phyloP scores from a whole-genome alignment of 495 filamentous ascomycete species.

The Lineolata rhizophorae region DNA sequence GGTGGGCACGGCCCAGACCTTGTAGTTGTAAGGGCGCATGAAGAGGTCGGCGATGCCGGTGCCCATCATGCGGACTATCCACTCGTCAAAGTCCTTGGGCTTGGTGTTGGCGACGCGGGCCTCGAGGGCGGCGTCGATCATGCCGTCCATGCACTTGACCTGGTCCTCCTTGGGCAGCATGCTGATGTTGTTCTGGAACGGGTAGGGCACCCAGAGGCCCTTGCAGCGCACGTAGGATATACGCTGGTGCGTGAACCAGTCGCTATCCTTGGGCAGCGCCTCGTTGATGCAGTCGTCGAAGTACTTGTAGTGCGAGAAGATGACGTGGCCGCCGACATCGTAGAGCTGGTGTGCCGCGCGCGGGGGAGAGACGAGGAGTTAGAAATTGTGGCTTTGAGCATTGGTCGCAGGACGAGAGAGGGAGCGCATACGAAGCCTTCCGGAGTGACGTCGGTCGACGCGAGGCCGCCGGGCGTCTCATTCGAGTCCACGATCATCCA shows the following conservation, averaged over 20 bases:
- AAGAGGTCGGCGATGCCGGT: constrained; percentile 81
- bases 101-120: constrained; percentile 69
- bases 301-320: constrained; percentile 99
- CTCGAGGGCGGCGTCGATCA: constrained; percentile 89
- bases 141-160: constrained; percentile 81
- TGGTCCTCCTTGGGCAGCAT: constrained; percentile 96
- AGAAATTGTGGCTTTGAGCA: background rate
- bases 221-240: constrained; percentile 98
- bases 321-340: constrained; percentile 97
- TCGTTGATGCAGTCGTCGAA: constrained; percentile 98
- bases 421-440: constrained; percentile 80
- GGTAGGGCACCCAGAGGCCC: constrained; percentile 89
- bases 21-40: constrained; percentile 99
- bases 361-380: too few relatives aligned
- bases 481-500: constrained; percentile 93
- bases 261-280: constrained; percentile 74
- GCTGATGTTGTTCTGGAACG: constrained; percentile 99
- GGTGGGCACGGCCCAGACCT: constrained; percentile 98
- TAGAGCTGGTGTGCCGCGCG: constrained; percentile 42
- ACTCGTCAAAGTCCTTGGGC: constrained; percentile 93
- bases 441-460: constrained; percentile 84
- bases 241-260: constrained; percentile 96
- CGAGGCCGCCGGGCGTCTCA: constrained; percentile 85
- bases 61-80: constrained; percentile 89
- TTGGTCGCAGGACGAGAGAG: constrained; percentile 1